A percentile compares a stretch with the other conserved stretches of the same genome.
Conservation (phyloP, 176 grass and related monocot species). For the Oryza punctata region DNA sequence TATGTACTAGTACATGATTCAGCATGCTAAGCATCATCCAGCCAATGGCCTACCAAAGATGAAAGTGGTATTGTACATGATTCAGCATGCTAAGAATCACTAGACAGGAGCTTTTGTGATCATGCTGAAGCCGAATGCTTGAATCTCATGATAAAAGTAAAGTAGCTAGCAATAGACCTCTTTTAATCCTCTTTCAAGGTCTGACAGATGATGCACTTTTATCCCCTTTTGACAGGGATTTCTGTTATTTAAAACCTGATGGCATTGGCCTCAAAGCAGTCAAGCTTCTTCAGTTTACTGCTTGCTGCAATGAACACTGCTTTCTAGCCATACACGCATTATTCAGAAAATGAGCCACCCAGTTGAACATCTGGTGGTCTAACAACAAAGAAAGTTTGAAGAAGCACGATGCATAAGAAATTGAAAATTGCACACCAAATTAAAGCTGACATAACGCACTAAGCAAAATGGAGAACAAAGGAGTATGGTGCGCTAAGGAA, state of each 20-base stretch:
- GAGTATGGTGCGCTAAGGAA: slow-evolving; percentile 12
- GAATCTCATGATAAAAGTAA: slow-evolving; percentile 25
- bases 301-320: not conserved
- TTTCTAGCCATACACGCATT: not conserved
- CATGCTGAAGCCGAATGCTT: slow-evolving; percentile 3
- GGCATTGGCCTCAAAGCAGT: not conserved
- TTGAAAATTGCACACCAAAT: not conserved
- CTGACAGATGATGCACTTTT: not conserved
- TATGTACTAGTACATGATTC: slow-evolving; percentile 46
- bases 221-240: not conserved
- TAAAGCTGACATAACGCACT: not conserved
- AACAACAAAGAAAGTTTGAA: not conserved
- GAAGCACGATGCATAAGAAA: slow-evolving; percentile 12
- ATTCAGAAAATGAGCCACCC: not conserved
- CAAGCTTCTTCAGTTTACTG: slow-evolving; percentile 4
- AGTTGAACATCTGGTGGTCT: not conserved
- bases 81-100: slow-evolving; percentile 37
- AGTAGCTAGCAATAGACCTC: not conserved
- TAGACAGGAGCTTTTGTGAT: slow-evolving; percentile 35
- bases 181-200: slow-evolving; percentile 23
- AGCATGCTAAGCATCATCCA: slow-evolving; percentile 36
- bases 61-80: slow-evolving; percentile 44
- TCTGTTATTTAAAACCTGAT: not conserved
- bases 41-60: slow-evolving; percentile 42
- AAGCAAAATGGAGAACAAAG: not conserved